phyloP scores from a whole-genome alignment of 257 asterid species.

The Solanum paucissectum region DNA sequence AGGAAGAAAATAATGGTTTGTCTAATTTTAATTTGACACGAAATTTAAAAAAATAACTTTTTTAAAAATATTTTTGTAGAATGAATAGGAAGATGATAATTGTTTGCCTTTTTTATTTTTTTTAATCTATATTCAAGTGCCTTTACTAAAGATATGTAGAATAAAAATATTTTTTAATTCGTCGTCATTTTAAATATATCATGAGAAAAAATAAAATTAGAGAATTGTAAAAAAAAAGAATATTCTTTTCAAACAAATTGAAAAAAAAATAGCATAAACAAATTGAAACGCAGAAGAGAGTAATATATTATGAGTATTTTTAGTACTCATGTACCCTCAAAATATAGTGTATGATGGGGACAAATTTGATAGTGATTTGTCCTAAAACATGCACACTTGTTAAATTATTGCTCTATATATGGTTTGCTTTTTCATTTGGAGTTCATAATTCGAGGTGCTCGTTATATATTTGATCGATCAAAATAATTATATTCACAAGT shows the following conservation, averaged over 20 bases:
- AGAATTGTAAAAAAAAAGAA: not conserved
- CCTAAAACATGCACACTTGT: not conserved
- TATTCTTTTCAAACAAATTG: not conserved
- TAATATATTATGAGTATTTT: not conserved
- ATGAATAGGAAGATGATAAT: no score
- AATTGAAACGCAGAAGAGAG: not conserved
- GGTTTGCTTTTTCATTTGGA: not conserved
- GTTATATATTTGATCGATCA: not conserved
- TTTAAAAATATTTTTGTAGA: no score
- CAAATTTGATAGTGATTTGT: not conserved
- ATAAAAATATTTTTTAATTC: not conserved
- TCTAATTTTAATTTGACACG: no score
- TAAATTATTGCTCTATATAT: not conserved
- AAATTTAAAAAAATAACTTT: no score
- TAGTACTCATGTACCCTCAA: not conserved
- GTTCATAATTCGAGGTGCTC: not conserved
- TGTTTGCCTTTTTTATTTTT: no score
- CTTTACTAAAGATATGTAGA: not conserved
- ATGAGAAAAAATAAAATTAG: not conserved
- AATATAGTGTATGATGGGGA: not conserved
- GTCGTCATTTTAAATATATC: not conserved
- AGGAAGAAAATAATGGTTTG: not conserved
- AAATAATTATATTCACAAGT: not conserved
- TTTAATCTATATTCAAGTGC: no score
- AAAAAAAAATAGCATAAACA: not conserved